Base-by-base conservation (phyloP, 1,139 yeast species). In the Hyphopichia pseudoburtonii region DNA sequence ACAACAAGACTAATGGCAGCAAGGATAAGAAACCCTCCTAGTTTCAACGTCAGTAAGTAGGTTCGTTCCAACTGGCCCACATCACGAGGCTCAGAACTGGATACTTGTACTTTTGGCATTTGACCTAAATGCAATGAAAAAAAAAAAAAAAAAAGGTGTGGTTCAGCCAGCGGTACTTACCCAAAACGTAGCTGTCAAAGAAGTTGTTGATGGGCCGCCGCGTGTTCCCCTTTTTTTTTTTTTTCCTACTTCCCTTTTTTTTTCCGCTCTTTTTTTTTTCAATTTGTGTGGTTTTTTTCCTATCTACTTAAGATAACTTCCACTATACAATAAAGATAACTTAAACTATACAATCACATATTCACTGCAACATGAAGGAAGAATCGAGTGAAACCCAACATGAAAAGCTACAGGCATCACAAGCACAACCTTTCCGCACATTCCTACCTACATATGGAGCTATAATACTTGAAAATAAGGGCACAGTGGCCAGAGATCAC, bases 1-100 rank as follows among this genome's bases (percentile, higher is more conserved):
- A 33, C 32, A 14, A 33, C n/a, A 7, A 33, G n/a, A 3, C 23
- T 28, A 6, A 33, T 21, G 11, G 36, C 32, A 2, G 36, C 22
- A 11, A 33, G 21, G 4, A 33, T n/a, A 3, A 33, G 18, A 22
- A 8, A 33, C 12, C 36, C 36, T 16, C 36, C 28, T 15, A 33
- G 10, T 16, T 33, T 33, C 11, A 33, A n/a, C 12, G 36, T 15
- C 32, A 33, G 36, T 8, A 80, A 57, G 19, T 79, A 66, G 0
- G 85, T 78, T 32, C 85, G 55, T 49, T 80, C 86, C 40, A 76
- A 73, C 61, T 79, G 83, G n/a, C 79, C 56, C 19, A 78, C 77
- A 54, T 80, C 86, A 37, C 86, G 59, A 0, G 86, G 84, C 42
- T 80, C 81, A 1, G 80, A 74, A 4, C 76, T 63, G 7, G 66